Conservation (phyloP, 2,329 filamentous ascomycete species). For the Colletotrichum sp. region DNA sequence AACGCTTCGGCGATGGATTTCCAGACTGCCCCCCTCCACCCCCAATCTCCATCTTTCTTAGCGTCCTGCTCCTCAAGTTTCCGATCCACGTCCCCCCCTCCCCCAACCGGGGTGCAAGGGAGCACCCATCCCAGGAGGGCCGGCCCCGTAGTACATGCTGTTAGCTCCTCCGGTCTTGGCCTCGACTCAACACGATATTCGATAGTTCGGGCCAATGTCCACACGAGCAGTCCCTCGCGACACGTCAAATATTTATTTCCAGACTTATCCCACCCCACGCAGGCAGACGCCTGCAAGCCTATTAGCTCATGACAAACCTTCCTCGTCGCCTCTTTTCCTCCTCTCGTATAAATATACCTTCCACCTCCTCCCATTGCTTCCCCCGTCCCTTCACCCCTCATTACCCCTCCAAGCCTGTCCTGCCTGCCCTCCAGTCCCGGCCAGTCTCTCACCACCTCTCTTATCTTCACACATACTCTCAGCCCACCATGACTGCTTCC, state of each 20-base stretch:
- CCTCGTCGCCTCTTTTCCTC: slow-evolving; percentile 21
- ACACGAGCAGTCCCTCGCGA: slow-evolving; percentile 33
- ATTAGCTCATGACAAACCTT: slow-evolving; percentile 39
- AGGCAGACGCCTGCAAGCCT: slow-evolving; percentile 26
- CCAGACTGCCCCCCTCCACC: slow-evolving; percentile 3
- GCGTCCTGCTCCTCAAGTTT: slow-evolving; percentile 7
- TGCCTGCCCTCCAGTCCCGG: slow-evolving; percentile 1
- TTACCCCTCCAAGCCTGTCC: slow-evolving; percentile 20
- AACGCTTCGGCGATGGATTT: not conserved
- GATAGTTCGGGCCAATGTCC: slow-evolving; percentile 43
- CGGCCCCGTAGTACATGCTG: not conserved
- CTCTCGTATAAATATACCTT: slow-evolving; percentile 35
- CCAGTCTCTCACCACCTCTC: not conserved
- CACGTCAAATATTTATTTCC: slow-evolving; percentile 31
- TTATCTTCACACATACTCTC: not conserved
- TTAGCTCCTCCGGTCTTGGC: slow-evolving; percentile 20
- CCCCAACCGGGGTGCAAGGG: slow-evolving; percentile 9
- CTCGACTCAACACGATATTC: slow-evolving; percentile 25
- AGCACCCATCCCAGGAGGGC: not conserved
- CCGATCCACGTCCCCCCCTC: slow-evolving; percentile 7
- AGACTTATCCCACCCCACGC: slow-evolving; percentile 33
- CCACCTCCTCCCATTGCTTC: not conserved
- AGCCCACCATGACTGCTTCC: slow-evolving; percentile 22
- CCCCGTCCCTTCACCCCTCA: not conserved
- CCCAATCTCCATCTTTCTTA: slow-evolving; percentile 8